phyloP scores from a whole-genome alignment of 129 eudicot genomes.

The Logfia minima region DNA sequence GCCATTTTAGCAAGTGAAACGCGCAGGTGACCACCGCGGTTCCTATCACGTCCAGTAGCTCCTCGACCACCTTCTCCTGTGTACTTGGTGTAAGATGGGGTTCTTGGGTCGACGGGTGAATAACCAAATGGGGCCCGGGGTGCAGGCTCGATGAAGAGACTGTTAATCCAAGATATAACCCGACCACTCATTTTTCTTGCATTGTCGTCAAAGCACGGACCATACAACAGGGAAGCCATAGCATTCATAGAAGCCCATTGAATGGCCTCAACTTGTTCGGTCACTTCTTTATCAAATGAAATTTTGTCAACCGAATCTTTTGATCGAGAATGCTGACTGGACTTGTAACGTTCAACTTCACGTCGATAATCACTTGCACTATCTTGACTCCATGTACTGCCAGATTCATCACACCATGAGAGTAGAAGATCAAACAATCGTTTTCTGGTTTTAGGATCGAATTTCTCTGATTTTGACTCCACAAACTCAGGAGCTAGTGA shows the following conservation, averaged over 20 bases:
- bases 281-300: constrained; percentile 85
- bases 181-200: constrained; percentile 99
- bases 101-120: constrained; percentile 98
- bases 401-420: constrained; percentile 91
- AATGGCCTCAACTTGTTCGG: constrained; percentile 94
- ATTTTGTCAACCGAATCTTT: constrained; percentile 90
- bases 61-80: constrained; percentile 83
- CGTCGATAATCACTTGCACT: constrained; percentile 91
- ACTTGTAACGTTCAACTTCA: constrained; percentile 89
- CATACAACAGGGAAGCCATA: constrained; percentile 93
- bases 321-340: constrained; percentile 86
- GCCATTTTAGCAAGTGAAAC: constrained; percentile 93
- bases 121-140: constrained; percentile 96
- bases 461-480: constrained; percentile 93
- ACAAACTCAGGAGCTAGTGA: constrained; percentile 96
- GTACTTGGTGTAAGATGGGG: constrained; percentile 86
- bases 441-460: constrained; percentile 84
- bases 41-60: constrained; percentile 80
- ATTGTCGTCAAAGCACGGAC: constrained; percentile 99
- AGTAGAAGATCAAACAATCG: constrained; percentile 90
- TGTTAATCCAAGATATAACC: constrained; percentile 95
- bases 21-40: constrained; percentile 92
- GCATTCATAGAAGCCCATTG: constrained; percentile 99
- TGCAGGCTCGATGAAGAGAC: constrained; percentile 92
- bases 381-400: constrained; percentile 89